A percentile compares a stretch with the other conserved stretches of the same genome.
phyloP scores from a whole-genome alignment of 768 basidiomycete genomes.

The Aureoboletus auriporus region DNA sequence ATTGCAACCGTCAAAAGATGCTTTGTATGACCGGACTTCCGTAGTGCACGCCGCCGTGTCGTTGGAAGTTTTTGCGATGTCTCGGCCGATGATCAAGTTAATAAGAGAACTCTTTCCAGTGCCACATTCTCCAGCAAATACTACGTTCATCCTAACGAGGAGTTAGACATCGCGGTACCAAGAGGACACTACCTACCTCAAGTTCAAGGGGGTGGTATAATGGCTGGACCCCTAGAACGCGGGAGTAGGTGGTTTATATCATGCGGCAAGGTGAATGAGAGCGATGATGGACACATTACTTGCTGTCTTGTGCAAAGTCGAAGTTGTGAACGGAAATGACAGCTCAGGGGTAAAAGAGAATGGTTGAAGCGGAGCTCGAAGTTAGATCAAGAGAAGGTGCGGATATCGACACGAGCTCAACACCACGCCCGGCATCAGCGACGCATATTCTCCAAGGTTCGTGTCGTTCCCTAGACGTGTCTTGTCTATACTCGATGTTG shows the following conservation, averaged over 20 bases:
- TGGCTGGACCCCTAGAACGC: not conserved
- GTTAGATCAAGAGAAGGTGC: conserved; percentile 7
- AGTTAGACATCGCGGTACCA: not conserved
- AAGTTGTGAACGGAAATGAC: not conserved
- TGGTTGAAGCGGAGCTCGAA: conserved; percentile 21
- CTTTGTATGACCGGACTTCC: conserved; percentile 4
- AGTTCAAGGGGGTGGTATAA: not conserved
- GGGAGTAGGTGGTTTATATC: conserved; percentile 6
- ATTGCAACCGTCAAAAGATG: conserved; percentile 10
- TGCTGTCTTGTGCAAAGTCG: conserved; percentile 2
- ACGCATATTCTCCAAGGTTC: conserved; percentile 22
- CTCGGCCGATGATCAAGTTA: conserved; percentile 14
- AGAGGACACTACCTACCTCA: not conserved
- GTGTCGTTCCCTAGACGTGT: conserved; percentile 6
- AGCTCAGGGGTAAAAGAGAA: conserved; percentile 10
- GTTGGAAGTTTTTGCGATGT: conserved; percentile 15
- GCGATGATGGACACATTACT: not conserved
- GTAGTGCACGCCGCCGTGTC: conserved; percentile 19
- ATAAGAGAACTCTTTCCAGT: conserved; percentile 25
- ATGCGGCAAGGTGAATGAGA: not conserved
- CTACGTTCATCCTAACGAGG: conserved; percentile 18
- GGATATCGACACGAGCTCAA: conserved; percentile 16
- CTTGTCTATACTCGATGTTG: not conserved
- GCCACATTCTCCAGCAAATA: conserved; percentile 23
- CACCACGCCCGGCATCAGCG: conserved; percentile 16